A percentile compares a stretch with the other conserved stretches of the same genome.
These are phyloP conservation scores for Myrica gale DNA, from an alignment of 306 rosid species.

Conservation along the genomic window DNA sequence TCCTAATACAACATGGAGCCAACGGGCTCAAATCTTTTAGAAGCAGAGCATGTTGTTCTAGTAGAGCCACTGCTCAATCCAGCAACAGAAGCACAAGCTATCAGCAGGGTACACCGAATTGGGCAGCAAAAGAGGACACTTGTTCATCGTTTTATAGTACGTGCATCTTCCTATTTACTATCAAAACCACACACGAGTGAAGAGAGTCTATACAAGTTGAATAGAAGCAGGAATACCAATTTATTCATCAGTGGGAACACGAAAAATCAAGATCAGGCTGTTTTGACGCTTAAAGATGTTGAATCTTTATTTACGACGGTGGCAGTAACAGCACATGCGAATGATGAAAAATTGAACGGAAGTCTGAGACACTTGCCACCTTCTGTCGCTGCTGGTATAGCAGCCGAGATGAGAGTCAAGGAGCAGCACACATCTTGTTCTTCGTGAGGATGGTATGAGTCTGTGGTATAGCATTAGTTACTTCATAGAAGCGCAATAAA, in stretches of 20 bases:
- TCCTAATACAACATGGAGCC: constrained; percentile 90
- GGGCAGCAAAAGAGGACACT: constrained; percentile 71
- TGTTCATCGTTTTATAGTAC: constrained; percentile 82
- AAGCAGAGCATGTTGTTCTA: constrained; percentile 90
- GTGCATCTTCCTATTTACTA: constrained; percentile 31
- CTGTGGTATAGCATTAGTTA: constrained; percentile 7
- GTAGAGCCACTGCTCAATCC: constrained; percentile 95
- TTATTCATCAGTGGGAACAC: constrained; percentile 74
- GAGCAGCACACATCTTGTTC: constrained; percentile 48
- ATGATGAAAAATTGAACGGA: constrained; percentile 41
- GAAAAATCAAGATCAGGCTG: constrained; percentile 78
- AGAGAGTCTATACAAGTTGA: constrained; percentile 80
- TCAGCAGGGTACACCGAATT: constrained; percentile 90
- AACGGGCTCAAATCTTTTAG: constrained; percentile 93
- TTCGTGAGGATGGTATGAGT: constrained; percentile 2
- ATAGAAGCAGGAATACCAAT: constrained; percentile 61
- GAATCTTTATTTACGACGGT: constrained; percentile 65
- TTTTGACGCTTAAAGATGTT: constrained; percentile 73
- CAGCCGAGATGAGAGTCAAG: constrained; percentile 80
- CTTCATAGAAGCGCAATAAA: constrained; percentile 10
- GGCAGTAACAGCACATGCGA: constrained; percentile 41
- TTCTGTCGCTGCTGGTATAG: constrained; percentile 75
- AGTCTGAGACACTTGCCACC: constrained; percentile 72
- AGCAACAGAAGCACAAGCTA: constrained; percentile 95
- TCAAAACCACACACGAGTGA: constrained; percentile 10